Conservation (phyloP, 257 asterid species). For the Lavandula angustifolia region DNA sequence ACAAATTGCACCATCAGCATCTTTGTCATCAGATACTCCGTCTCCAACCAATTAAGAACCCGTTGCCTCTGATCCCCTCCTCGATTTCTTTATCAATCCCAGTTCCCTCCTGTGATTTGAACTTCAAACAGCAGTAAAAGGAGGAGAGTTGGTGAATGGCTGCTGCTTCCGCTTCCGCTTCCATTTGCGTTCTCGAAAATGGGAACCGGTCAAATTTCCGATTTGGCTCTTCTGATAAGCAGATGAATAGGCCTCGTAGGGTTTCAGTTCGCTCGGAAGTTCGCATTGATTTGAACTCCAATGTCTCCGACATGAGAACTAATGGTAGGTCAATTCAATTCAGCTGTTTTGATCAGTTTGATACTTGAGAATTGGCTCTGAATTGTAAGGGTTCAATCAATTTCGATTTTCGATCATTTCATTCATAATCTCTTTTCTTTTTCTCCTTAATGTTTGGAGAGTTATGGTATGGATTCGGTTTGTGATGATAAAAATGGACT, state of each 20-base stretch:
- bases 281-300: slow-evolving; percentile 65
- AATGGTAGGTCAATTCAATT: slow-evolving; percentile 51
- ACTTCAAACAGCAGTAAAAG: slow-evolving; percentile 19
- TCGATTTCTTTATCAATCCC: background rate
- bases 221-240: slow-evolving; percentile 37
- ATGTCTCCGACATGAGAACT: slow-evolving; percentile 84
- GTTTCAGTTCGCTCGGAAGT: slow-evolving; percentile 48
- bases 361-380: slow-evolving; percentile 3
- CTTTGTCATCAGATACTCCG: slow-evolving; percentile 29
- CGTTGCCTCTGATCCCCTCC: slow-evolving; percentile 5
- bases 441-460: background rate
- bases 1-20: slow-evolving; percentile 37
- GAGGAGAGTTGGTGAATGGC: slow-evolving; percentile 39
- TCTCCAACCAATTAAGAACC: slow-evolving; percentile 1
- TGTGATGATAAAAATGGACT: too few relatives aligned
- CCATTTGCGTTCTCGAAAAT: slow-evolving; percentile 56
- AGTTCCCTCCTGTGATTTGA: background rate
- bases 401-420: background rate
- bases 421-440: background rate
- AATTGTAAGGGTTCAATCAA: slow-evolving; percentile 21
- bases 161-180: slow-evolving; percentile 44
- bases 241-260: slow-evolving; percentile 43
- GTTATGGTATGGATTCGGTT: background rate
- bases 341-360: slow-evolving; percentile 7
- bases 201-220: slow-evolving; percentile 40